phyloP scores from a whole-genome alignment of 2,329 filamentous ascomycete genomes.

The Aurifilum marmelostoma region DNA sequence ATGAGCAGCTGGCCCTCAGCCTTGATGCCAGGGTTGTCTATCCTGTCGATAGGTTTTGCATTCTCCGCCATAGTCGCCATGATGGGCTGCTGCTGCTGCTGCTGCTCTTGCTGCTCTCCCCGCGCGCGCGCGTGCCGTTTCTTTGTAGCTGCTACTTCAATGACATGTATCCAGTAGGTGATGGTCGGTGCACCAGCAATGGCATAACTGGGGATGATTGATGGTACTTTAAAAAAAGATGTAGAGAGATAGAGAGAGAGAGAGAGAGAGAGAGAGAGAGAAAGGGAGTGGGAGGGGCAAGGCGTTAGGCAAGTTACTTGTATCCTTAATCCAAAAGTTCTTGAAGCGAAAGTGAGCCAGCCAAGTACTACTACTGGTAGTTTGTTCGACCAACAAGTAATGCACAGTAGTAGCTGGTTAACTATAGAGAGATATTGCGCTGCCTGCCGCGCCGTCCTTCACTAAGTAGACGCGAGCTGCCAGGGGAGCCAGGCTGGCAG shows the following conservation, averaged over 20 bases:
- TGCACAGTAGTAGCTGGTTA: no score
- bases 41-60: conserved; percentile 49
- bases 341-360: background rate
- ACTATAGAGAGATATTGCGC: background rate
- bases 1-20: conserved; percentile 63
- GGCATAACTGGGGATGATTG: background rate
- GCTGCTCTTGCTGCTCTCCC: background rate
- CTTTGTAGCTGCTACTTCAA: conserved; percentile 16
- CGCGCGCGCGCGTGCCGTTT: conserved; percentile 1
- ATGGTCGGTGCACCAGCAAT: conserved; percentile 9
- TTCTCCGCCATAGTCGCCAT: conserved; percentile 29
- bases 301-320: background rate
- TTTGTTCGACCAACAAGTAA: background rate
- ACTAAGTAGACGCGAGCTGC: background rate
- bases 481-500: background rate
- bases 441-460: conserved; percentile 3
- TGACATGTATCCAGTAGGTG: conserved; percentile 10
- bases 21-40: conserved; percentile 67
- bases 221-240: no score
- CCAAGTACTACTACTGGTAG: background rate
- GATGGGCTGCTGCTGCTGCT: background rate
- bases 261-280: background rate
- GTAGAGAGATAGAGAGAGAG: background rate
- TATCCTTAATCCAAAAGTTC: background rate
- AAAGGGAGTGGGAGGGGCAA: no score